phyloP scores from a whole-genome alignment of 2,329 filamentous ascomycete species.

The Achaetomium macrosporum region DNA sequence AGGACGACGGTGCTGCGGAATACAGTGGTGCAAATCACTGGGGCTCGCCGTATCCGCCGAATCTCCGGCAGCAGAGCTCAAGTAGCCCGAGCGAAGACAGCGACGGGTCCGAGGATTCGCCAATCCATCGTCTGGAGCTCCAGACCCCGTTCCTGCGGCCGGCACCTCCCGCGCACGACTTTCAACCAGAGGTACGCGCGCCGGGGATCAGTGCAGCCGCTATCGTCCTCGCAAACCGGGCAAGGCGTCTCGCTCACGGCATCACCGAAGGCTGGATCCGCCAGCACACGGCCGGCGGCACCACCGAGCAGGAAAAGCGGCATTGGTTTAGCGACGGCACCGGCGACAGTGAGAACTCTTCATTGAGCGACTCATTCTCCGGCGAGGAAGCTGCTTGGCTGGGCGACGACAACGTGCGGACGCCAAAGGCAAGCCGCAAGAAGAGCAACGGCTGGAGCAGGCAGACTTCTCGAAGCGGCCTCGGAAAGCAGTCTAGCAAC shows the following conservation, averaged over 20 bases:
- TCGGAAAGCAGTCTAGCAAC: constrained; percentile 47
- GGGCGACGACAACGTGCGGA: constrained; percentile 43
- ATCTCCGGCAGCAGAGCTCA: constrained; percentile 46
- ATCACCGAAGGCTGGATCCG: constrained; percentile 83
- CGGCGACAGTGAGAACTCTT: constrained; percentile 66
- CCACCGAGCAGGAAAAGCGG: constrained; percentile 57
- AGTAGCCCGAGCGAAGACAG: constrained; percentile 54
- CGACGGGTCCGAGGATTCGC: constrained; percentile 54
- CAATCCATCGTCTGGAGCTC: constrained; percentile 56
- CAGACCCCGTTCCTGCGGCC: constrained; percentile 58
- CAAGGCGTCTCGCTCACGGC: constrained; percentile 52
- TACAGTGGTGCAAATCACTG: constrained; percentile 75
- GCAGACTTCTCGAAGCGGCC: constrained; percentile 32
- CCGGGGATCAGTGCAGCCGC: constrained; percentile 49
- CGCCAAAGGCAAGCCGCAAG: constrained; percentile 39
- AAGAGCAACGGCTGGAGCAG: constrained; percentile 26
- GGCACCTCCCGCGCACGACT: constrained; percentile 38
- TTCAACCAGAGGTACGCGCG: constrained; percentile 34
- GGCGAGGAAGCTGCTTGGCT: constrained; percentile 44
- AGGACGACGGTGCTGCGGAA: constrained; percentile 32
- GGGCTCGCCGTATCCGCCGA: constrained; percentile 80
- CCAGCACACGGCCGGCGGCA: constrained; percentile 69
- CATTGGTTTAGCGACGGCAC: constrained; percentile 75
- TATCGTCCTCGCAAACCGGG: constrained; percentile 58
- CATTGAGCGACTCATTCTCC: constrained; percentile 60